phyloP scores from a whole-genome alignment of 2,329 filamentous ascomycete species.

The Ascosphaera pollenicola region DNA sequence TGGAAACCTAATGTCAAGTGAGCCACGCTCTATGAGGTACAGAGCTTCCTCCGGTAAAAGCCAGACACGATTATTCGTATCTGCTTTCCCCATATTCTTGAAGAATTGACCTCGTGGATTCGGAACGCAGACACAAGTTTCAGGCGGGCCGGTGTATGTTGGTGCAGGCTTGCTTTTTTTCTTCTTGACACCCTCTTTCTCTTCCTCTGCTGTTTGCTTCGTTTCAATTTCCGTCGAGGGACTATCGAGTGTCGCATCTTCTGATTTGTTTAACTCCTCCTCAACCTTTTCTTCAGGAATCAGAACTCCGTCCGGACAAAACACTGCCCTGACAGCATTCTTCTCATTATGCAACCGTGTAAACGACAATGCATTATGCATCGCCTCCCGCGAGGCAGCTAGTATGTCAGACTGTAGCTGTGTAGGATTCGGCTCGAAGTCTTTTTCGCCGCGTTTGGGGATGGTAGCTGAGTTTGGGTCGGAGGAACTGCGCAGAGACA shows the following conservation, averaged over 20 bases:
- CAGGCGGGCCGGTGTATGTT: constrained; percentile 3
- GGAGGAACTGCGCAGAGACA: constrained; percentile 11
- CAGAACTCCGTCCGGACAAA: constrained; percentile 39
- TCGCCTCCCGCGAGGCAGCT: constrained; percentile 60
- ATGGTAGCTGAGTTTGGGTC: constrained; percentile 26
- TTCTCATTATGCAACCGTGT: constrained; percentile 52
- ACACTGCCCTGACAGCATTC: constrained; percentile 46
- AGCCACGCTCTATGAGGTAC: constrained; percentile 72
- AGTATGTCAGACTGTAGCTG: constrained; percentile 56
- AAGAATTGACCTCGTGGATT: constrained; percentile 51
- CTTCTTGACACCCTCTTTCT: constrained; percentile 1
- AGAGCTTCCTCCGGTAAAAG: constrained; percentile 78
- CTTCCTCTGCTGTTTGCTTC: no score
- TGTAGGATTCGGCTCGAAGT: constrained; percentile 88
- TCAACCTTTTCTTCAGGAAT: background rate
- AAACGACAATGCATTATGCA: constrained; percentile 68
- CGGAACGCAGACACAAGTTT: constrained; percentile 39
- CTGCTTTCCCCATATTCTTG: constrained; percentile 52
- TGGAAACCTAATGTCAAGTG: constrained; percentile 72
- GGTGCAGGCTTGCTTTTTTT: constrained; percentile 2
- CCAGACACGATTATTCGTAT: constrained; percentile 49
- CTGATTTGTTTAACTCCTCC: no score
- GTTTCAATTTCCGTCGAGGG: no score
- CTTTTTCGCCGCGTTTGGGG: constrained; percentile 85
- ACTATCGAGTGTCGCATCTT: no score